These are phyloP conservation scores for Chlorencoelia australis DNA, from an alignment of 2,329 filamentous ascomycete species.

Conservation along the genomic window DNA sequence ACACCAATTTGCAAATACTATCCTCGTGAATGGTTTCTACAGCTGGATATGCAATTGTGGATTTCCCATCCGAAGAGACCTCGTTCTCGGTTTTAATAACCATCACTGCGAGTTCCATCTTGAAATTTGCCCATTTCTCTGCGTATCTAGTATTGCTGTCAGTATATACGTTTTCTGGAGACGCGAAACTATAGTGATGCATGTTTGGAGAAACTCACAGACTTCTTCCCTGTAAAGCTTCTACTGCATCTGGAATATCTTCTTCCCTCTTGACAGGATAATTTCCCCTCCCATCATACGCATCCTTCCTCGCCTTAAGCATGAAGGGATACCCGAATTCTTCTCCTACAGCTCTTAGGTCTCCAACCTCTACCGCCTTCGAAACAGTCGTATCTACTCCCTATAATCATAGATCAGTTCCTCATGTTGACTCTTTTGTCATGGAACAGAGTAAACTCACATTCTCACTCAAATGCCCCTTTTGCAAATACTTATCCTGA, in stretches of 20 bases:
- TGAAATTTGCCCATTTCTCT: constrained; percentile 81
- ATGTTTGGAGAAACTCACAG: too few species aligned
- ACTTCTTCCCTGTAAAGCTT: constrained; percentile 57
- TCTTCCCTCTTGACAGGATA: constrained; percentile 49
- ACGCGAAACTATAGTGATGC: too few species aligned
- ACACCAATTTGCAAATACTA: constrained; percentile 88
- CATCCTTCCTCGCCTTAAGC: constrained; percentile 83
- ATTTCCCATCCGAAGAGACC: constrained; percentile 33
- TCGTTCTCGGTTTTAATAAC: constrained; percentile 77
- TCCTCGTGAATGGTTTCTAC: constrained; percentile 95
- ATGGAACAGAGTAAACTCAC: too few species aligned
- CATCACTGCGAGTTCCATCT: constrained; percentile 85
- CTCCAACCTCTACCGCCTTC: constrained; percentile 43
- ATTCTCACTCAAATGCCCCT: constrained; percentile 70
- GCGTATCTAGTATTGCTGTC: too few species aligned
- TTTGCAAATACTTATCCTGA: constrained; percentile 89
- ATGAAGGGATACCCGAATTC: constrained; percentile 76
- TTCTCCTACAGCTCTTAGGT: constrained; percentile 51
- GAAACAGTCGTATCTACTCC: constrained; percentile 65
- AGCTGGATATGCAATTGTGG: constrained; percentile 66
- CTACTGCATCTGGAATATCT: constrained; percentile 55
- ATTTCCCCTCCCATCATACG: constrained; percentile 83
- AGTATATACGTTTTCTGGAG: too few species aligned
- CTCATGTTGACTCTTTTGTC: too few species aligned
- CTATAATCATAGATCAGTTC: too few species aligned